Conservation (phyloP, 1,284 basidiomycete genomes). For the Trametes polyzona region DNA sequence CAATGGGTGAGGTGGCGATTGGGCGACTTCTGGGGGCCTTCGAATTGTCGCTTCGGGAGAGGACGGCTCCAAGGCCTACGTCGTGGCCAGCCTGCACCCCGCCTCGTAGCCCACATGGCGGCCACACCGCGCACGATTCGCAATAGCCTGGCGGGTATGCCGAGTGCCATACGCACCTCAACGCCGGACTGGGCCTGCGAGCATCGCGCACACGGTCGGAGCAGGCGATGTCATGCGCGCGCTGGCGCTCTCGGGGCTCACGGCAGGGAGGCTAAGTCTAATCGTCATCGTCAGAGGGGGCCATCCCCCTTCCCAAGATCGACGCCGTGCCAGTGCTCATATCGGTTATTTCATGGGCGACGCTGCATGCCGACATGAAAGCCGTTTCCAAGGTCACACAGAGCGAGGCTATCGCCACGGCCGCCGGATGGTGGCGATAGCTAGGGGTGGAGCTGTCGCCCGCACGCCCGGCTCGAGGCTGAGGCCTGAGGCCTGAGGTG, state of each 20-base stretch:
- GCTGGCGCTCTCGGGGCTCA: no score
- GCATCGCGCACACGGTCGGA: background rate
- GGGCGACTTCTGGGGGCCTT: conserved; percentile 4
- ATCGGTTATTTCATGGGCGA: conserved; percentile 14
- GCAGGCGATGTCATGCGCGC: no score
- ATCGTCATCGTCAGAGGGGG: conserved; percentile 1
- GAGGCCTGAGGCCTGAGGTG: background rate
- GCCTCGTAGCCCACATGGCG: background rate
- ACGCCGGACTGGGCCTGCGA: background rate
- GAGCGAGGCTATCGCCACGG: conserved; percentile 5
- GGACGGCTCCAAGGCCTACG: background rate
- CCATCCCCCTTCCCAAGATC: conserved; percentile 10
- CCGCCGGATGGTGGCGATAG: background rate
- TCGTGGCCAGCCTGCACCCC: background rate
- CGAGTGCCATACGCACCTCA: background rate
- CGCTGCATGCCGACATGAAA: conserved; percentile 15
- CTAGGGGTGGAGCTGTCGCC: no score
- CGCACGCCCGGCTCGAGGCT: background rate
- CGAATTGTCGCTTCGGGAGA: background rate
- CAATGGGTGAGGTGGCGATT: conserved; percentile 20
- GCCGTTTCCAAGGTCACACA: conserved; percentile 21
- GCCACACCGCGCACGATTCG: background rate
- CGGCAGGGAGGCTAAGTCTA: conserved; percentile 16
- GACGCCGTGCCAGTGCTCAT: conserved; percentile 6
- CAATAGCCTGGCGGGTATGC: background rate